These are phyloP conservation scores for Ceratocystis lukuohia DNA, from an alignment of 2,329 filamentous ascomycete species.

Conservation along the genomic window DNA sequence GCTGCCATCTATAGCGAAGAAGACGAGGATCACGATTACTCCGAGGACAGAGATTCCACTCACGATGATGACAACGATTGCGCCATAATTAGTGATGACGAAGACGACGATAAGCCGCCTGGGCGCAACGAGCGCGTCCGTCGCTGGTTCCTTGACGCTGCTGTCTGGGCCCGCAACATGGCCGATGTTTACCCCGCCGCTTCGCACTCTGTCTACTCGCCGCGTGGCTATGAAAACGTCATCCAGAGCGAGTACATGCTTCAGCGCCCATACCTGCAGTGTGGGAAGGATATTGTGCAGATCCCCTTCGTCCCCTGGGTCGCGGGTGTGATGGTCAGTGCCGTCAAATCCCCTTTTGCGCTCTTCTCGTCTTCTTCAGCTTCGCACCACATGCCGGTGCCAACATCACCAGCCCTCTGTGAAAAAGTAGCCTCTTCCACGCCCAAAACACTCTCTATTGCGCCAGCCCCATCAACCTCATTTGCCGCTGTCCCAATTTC, in stretches of 20 bases:
- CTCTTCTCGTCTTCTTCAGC: neutral
- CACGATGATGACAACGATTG: slow-evolving; percentile 6
- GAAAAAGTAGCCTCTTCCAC: slow-evolving; percentile 18
- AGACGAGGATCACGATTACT: neutral
- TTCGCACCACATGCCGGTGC: slow-evolving; percentile 3
- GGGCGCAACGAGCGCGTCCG: slow-evolving; percentile 14
- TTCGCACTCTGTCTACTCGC: slow-evolving; percentile 6
- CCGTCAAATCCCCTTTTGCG: slow-evolving; percentile 14
- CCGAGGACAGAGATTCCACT: neutral
- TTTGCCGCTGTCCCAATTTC: slow-evolving; percentile 15
- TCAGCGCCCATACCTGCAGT: slow-evolving; percentile 17
- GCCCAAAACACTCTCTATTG: slow-evolving; percentile 15
- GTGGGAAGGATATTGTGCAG: slow-evolving; percentile 15
- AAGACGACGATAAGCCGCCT: slow-evolving; percentile 9
- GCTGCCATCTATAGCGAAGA: slow-evolving; percentile 17
- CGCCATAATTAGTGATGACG: slow-evolving; percentile 13
- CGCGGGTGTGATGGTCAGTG: slow-evolving; percentile 13
- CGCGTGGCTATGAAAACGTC: slow-evolving; percentile 12
- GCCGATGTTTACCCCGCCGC: slow-evolving; percentile 18
- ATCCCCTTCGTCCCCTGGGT: slow-evolving; percentile 18
- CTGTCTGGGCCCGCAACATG: slow-evolving; percentile 17
- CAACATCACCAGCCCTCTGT: slow-evolving; percentile 15
- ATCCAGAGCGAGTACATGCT: slow-evolving; percentile 14
- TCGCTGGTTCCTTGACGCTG: slow-evolving; percentile 16
- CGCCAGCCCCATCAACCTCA: slow-evolving; percentile 11